Base-by-base conservation (phyloP, 78 protist species). In the Tieghemostelium lacteum region DNA sequence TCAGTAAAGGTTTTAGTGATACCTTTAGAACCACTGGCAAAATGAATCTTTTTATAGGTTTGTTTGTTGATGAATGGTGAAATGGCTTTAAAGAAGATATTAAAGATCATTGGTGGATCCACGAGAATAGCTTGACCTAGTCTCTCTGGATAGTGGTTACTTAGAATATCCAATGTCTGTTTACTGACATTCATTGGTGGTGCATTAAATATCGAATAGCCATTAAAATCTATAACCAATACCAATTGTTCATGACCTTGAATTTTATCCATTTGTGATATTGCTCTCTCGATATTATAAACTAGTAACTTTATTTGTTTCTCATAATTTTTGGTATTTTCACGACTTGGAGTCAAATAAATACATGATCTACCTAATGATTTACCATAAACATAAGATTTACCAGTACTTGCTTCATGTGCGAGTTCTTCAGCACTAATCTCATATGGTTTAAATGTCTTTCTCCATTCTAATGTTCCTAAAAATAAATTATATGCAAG, bases 391-490 rank as follows among this genome's bases (percentile, higher is more conserved):
- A 50, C 54, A n/a, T 86, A 73, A 37, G 58, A 73, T 54, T 93
- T 93, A 28, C 96, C 96, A 0, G 92, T 87, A 16, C 45, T 50
- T 20, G 94, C 89, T 52, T 93, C 96, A 36, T 75, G 60, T n/a
- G 63, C 31, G 28, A 91, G 42, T 5, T 65, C 36, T 14, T 85
- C 94, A 3, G 94, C 77, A n/a, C 65, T 33, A 5, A 73, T 86
- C n/a, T 86, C 93, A 31, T 86, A 42, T 6, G 85, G 86, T 66
- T 50, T 86, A 66, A 34, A 86, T 17, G 29, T 28, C 22, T 55
- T 64, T 55, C 93, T 73, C 93, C 93, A 86, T 40, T 75, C 66
- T 1, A 86, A 29, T 40, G 93, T 86, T 20, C 58, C 58, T 34
- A 57, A 52, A 34, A 86, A 57, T 0, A 86, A 39, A 20, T 37